Evolutionary conservation across 768 basidiomycete species (phyloP), one percentile per base, ranked within the genome.

Genomic region (Strobilomyces echinocephalus): DNA sequence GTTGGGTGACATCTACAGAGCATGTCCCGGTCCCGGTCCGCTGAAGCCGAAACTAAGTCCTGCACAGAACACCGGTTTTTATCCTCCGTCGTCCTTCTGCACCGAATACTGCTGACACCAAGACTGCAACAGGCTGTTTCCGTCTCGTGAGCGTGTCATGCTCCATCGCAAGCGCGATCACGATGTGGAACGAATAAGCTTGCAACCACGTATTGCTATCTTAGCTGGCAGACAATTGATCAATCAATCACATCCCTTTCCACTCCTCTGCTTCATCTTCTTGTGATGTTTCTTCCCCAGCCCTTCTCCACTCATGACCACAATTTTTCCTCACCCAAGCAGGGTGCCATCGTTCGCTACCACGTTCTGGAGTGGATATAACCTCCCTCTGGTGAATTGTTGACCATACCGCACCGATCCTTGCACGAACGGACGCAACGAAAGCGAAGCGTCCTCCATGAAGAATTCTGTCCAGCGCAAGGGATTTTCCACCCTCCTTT

Each of bases 241-340:
- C 39, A 5, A 43, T 68, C 64, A 81, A 68, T 97, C 95, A 62
- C 97, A 98, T 21, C 95, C 95, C 64, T 82, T 87, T 14, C 95
- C 95, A 64, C 91, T 93, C 57, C 95, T 76, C 70, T 95, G 88
- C 73, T 98, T 98, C 45, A 80, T 80, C 66, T 85, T 88, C 72
- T 92, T 97, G 74, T 92, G 88, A 59, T 84, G 84, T 66, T 91
- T 93, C 75, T 95, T 95, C 15, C 79, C 81, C 1, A 68, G 60
- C 16, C 60, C 68, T 55, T 67, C 61, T 43, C 60, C 76, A 49
- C 72, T 73, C 38, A 80, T 51, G 14, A 82, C 67, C 4, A 74
- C 65, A 33, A 73, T 67, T 50, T 18, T 36, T 44, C 69, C 67
- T 18, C 73, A 72, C 30, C 66, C 65, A 16, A 91, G 64, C 10